phyloP scores from a whole-genome alignment of 1,139 yeast genomes.

The Magnusiomyces paraingens region DNA sequence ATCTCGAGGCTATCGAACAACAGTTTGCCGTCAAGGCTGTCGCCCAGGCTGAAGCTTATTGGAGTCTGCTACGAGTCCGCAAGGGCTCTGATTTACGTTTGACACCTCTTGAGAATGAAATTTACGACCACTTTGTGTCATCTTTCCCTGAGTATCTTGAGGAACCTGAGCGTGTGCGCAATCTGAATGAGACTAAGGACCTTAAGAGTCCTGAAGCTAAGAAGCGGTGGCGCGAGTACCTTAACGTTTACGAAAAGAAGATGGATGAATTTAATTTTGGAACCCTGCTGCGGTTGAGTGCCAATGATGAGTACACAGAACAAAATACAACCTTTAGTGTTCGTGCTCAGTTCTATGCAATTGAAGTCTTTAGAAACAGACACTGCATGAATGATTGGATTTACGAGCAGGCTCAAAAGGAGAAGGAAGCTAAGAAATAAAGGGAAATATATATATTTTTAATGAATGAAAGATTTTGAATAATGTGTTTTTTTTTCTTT shows the following conservation, averaged over 20 bases:
- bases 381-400: slow-evolving; percentile 92
- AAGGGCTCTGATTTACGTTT: slow-evolving; percentile 75
- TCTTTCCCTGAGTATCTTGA: slow-evolving; percentile 81
- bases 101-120: slow-evolving; percentile 75
- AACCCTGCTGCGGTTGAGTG: slow-evolving; percentile 70
- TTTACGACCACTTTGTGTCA: slow-evolving; percentile 57
- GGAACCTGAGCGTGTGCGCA: slow-evolving; percentile 47
- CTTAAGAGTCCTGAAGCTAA: slow-evolving; percentile 79
- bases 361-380: slow-evolving; percentile 91
- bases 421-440: background rate
- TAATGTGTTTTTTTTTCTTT: too few species aligned
- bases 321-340: slow-evolving; percentile 83
- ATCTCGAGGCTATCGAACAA: slow-evolving; percentile 72
- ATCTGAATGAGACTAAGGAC: slow-evolving; percentile 58
- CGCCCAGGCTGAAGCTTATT: slow-evolving; percentile 89
- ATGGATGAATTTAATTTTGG: slow-evolving; percentile 92
- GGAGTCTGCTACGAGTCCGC: slow-evolving; percentile 67
- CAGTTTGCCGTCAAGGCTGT: slow-evolving; percentile 98
- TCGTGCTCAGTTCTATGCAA: slow-evolving; percentile 88
- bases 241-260: slow-evolving; percentile 69
- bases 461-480: too few species aligned
- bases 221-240: slow-evolving; percentile 83
- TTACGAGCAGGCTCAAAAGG: slow-evolving; percentile 24
- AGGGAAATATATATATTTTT: background rate
- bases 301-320: slow-evolving; percentile 71